Percentiles rank a stretch among this genome's conserved stretches.
Conservation (phyloP, 805 yeast species). For the Saccharomycopsis oosterbeekiorum region DNA sequence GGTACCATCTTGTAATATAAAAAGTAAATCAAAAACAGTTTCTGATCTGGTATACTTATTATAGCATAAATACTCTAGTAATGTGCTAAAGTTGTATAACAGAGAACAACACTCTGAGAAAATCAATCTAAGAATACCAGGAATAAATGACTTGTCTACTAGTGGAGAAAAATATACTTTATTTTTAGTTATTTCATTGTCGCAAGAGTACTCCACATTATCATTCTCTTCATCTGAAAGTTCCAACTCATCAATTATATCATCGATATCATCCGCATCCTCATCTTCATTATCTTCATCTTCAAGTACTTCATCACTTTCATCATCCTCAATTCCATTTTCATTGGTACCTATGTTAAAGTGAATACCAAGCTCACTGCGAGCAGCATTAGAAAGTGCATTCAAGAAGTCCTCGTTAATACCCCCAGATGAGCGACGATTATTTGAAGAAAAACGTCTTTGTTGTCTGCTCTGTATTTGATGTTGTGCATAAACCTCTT, state of each 20-base stretch:
- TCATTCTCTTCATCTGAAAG: conserved; percentile 22
- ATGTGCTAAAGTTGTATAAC: conserved; percentile 39
- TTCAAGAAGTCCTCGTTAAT: conserved; percentile 72
- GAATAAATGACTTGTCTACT: conserved; percentile 66
- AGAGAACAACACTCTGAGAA: conserved; percentile 43
- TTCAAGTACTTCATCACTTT: background rate
- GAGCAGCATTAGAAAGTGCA: conserved; percentile 60
- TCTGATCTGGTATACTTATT: conserved; percentile 75
- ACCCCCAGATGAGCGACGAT: conserved; percentile 44
- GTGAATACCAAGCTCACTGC: conserved; percentile 53
- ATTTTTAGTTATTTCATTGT: conserved; percentile 26
- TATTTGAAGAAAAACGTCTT: conserved; percentile 23
- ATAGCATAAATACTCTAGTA: conserved; percentile 57
- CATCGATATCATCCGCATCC: conserved; percentile 18
- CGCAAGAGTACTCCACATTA: conserved; percentile 18
- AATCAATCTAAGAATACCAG: conserved; percentile 58
- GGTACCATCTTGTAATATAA: conserved; percentile 70
- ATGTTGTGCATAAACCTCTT: conserved; percentile 83
- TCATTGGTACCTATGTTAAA: conserved; percentile 31
- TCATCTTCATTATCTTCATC: conserved; percentile 19
- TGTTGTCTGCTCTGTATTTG: conserved; percentile 16
- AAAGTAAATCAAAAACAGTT: conserved; percentile 54
- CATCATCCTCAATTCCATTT: conserved; percentile 11
- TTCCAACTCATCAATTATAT: conserved; percentile 16
- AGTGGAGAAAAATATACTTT: conserved; percentile 47